Evolutionary conservation across 2,329 filamentous ascomycete species (phyloP).

Genomic region (Metarhizium guizhouense): DNA sequence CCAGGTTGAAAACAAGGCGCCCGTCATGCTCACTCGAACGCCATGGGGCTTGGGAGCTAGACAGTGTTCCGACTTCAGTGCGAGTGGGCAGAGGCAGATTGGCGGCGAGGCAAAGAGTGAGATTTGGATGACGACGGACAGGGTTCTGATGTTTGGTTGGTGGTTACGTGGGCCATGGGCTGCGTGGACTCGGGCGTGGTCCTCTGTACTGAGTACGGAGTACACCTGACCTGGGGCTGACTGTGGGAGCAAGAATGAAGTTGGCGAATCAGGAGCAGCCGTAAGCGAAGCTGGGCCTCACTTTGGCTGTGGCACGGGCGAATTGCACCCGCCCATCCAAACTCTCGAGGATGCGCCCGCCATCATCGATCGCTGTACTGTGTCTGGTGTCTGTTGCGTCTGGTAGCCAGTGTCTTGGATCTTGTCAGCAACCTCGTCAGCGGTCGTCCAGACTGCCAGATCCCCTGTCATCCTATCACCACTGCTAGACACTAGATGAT

Average conservation of each 20-base stretch:
- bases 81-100: too few species aligned
- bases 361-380: not conserved
- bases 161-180: not conserved
- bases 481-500: not conserved
- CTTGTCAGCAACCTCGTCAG: not conserved
- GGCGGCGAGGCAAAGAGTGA: not conserved
- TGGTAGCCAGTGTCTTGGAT: not conserved
- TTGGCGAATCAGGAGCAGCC: constrained; percentile 5
- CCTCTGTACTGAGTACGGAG: too few species aligned
- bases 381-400: not conserved
- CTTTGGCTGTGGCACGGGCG: not conserved
- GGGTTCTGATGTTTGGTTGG: not conserved
- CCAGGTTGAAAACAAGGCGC: too few species aligned
- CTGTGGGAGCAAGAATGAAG: not conserved
- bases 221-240: not conserved
- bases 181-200: too few species aligned
- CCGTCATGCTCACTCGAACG: too few species aligned
- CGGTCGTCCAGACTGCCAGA: not conserved
- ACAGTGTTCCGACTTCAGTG: too few species aligned
- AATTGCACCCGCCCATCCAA: not conserved
- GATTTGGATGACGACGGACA: not conserved
- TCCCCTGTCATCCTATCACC: not conserved
- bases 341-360: not conserved
- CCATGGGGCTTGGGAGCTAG: too few species aligned
- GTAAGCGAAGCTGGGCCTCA: constrained; percentile 6